phyloP scores from a whole-genome alignment of 2,329 filamentous ascomycete genomes.

The Pyrenochaeta sp. region DNA sequence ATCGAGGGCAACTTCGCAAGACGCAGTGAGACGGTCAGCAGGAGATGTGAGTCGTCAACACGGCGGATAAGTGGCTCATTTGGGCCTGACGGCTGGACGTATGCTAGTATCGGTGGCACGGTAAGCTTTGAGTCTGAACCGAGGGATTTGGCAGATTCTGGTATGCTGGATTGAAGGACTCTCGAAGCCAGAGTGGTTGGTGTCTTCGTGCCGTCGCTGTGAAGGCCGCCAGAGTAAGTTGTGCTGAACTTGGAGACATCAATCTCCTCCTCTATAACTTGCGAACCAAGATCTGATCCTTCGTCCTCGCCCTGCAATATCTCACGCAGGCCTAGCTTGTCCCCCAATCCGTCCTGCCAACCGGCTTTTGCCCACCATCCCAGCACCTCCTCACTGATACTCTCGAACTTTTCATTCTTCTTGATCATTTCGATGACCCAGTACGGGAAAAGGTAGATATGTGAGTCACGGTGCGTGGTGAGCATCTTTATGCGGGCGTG shows the following conservation, averaged over 20 bases:
- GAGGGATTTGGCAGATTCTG: conserved; percentile 36
- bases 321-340: conserved; percentile 77
- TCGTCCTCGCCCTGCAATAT: conserved; percentile 64
- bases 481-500: conserved; percentile 82
- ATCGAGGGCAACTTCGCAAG: conserved; percentile 83
- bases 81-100: conserved; percentile 74
- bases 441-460: conserved; percentile 91
- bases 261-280: conserved; percentile 61
- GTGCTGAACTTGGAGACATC: conserved; percentile 63
- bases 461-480: conserved; percentile 86
- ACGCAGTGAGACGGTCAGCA: conserved; percentile 82
- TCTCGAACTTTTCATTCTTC: conserved; percentile 82
- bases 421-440: conserved; percentile 89
- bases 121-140: conserved; percentile 49
- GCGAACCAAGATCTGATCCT: conserved; percentile 45
- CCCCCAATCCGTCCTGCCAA: conserved; percentile 83
- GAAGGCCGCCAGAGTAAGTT: conserved; percentile 50
- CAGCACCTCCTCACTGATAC: conserved; percentile 87
- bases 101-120: conserved; percentile 80
- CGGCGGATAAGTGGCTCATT: conserved; percentile 75
- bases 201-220: conserved; percentile 12
- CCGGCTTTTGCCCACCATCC: conserved; percentile 95
- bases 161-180: conserved; percentile 42
- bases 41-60: conserved; percentile 84
- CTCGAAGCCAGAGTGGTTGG: conserved; percentile 45